Evolutionary conservation across 148 eudicot species (phyloP).

Genomic region (Heliamphora exappendiculata): DNA sequence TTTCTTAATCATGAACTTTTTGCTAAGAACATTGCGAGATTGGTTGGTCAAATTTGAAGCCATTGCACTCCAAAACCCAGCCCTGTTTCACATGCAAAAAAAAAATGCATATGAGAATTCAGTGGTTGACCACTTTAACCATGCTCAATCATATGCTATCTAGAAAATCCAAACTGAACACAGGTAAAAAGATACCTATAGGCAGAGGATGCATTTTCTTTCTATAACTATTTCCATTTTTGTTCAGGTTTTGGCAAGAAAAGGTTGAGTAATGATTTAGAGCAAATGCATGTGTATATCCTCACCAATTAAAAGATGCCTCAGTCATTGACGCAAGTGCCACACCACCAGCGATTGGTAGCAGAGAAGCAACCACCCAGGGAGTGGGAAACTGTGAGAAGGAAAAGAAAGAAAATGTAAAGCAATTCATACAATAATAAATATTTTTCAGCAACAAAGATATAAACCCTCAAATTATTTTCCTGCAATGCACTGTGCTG

Average conservation of each 20-base stretch:
- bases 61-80: slow-evolving; percentile 99
- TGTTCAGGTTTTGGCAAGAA: not conserved
- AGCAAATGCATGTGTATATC: slow-evolving; percentile 14
- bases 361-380: slow-evolving; percentile 75
- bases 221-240: not conserved
- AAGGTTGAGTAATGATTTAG: not conserved
- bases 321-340: slow-evolving; percentile 86
- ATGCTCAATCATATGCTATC: not conserved
- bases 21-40: slow-evolving; percentile 95
- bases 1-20: slow-evolving; percentile 90
- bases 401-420: slow-evolving; percentile 1
- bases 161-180: not conserved
- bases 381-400: slow-evolving; percentile 54
- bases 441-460: not conserved
- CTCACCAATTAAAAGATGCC: slow-evolving; percentile 92
- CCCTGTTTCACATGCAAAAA: slow-evolving; percentile 42
- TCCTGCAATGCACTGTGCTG: not conserved
- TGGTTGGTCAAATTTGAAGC: slow-evolving; percentile 82
- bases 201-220: not conserved
- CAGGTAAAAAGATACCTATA: not conserved
- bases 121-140: slow-evolving; percentile 2
- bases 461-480: not conserved
- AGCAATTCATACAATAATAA: not conserved
- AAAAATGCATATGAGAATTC: not conserved
- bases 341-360: slow-evolving; percentile 97